Base-by-base conservation (phyloP, 1,284 basidiomycete species). In the Ceratobasidium sp. region DNA sequence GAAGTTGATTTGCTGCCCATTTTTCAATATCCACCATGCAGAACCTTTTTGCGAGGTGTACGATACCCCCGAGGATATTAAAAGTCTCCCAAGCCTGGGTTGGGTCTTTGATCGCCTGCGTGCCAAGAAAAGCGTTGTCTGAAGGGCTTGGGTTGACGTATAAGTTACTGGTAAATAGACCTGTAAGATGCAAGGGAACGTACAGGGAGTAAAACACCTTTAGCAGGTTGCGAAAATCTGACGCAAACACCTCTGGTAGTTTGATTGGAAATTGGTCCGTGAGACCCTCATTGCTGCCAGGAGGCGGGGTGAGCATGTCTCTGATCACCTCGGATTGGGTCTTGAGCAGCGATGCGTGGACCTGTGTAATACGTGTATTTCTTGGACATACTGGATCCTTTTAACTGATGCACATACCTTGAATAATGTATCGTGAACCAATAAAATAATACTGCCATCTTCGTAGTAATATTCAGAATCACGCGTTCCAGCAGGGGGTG, bases 401-500 rank as follows among this genome's bases (percentile, higher is more conserved):
- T 26, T 12, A n/a, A 28, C 42, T 13, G 13, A 7, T 28, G 12
- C 39, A 18, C 44, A 12, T 33, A 75, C 72, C 46, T 75, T 75
- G 61, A 75, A 66, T 12, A 75, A 23, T 20, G 33, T 49, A 33
- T 53, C 46, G n/a, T 64, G 61, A 3, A 66, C 61, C 3, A 75
- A 46, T 10, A 75, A 28, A 13, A 75, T 13, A 20, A 44, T 26
- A 60, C 39, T 75, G 9, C 72, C 72, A 55, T 75, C 72, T 40
- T 44, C 23, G n/a, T 64, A 75, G 23, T 75, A 75, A 53, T 66
- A 75, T 7, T 28, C 12, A 39, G 60, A 33, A 55, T 75, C 72
- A 23, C 49, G 60, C 13, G 51, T 23, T 7, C n/a, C 7, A 26
- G 28, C 6, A 60, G 26, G 12, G 28, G 28, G 13, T 18, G 28